Base-by-base conservation (phyloP, 345 rosid species). In the Mercurialis annua region DNA sequence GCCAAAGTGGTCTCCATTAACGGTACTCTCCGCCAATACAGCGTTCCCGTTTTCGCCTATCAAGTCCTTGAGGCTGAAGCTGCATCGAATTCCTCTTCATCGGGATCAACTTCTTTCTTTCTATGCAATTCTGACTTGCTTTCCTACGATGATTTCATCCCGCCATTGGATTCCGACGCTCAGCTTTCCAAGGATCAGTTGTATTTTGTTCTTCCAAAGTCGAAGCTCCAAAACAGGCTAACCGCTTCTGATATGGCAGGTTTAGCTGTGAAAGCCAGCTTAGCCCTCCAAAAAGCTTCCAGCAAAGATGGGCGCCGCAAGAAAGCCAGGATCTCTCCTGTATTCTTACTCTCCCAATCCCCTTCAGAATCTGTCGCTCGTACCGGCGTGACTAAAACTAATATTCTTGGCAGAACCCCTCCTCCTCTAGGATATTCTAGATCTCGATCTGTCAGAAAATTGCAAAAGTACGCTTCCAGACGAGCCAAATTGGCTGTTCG, bases 191-290 rank as follows among this genome's bases (percentile, higher is more conserved):
- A 81, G 29, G 67, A 82, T 44, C 90, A 90, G 77, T 81, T 88
- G 29, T 92, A 88, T 68, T 93, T 87, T 66, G 81, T 90, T 26
- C 85, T 93, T 20, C 92, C 96, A 0, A 33, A 54, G 14, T 85
- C 96, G 17, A 90, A 82, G 78, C 96, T 89, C n/a, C 81, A 74
- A 46, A 71, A 74, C 69, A 84, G 78, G 11, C 43, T 93, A 17
- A 67, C 84, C n/a, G 90, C 98, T 18, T 73, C 86, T 6, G 97
- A 86, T 49, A 93, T 93, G 98, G 98, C 96, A 1, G 96, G 92
- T 46, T 79, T 90, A 68, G 98, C 98, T 17, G 97, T 93, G 20
- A 90, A 86, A 71, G 98, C 97, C 43, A 85, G 88, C 83, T 68
- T 83, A 26, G 96, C 98, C 43, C 71, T 93, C 44, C 87, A 82